These are phyloP conservation scores for Dioszegia hungarica DNA, from an alignment of 768 basidiomycete species.

Conservation along the genomic window DNA sequence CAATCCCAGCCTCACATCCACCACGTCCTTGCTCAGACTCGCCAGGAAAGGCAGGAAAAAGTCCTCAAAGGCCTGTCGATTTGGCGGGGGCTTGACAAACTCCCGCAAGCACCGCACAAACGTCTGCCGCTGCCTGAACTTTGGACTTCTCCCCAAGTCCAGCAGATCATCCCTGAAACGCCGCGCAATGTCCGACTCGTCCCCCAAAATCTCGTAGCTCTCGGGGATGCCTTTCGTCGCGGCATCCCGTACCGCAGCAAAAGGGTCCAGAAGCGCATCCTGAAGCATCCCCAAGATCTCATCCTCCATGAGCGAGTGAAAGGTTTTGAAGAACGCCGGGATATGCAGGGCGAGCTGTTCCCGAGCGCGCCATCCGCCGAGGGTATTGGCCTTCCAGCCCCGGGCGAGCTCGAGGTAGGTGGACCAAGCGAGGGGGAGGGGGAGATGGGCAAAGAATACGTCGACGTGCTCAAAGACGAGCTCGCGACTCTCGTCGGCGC, in stretches of 20 bases:
- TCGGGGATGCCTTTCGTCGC: constrained; percentile 54
- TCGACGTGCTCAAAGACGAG: constrained; percentile 67
- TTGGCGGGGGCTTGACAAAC: constrained; percentile 54
- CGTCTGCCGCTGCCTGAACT: constrained; percentile 62
- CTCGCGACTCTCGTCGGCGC: constrained; percentile 66
- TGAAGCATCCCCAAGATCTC: constrained; percentile 58
- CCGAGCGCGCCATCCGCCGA: constrained; percentile 73
- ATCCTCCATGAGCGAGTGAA: constrained; percentile 52
- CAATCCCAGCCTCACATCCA: constrained; percentile 79
- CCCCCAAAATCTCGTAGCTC: constrained; percentile 32
- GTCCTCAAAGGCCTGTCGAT: constrained; percentile 52
- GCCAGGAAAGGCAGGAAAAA: constrained; percentile 58
- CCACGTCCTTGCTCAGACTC: constrained; percentile 63
- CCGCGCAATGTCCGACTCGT: constrained; percentile 22
- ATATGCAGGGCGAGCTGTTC: constrained; percentile 64
- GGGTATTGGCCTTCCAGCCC: constrained; percentile 59
- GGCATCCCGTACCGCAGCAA: constrained; percentile 78
- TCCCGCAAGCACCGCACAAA: constrained; percentile 71
- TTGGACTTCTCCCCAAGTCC: constrained; percentile 51
- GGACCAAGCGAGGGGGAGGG: constrained; percentile 53
- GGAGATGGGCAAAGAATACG: constrained; percentile 58
- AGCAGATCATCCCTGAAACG: constrained; percentile 46
- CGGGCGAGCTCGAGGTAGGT: constrained; percentile 52
- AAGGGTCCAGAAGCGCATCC: constrained; percentile 66
- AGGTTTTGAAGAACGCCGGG: constrained; percentile 53